Conservation (phyloP, 2,329 filamentous ascomycete genomes). For the Aspergillus brasiliensis region DNA sequence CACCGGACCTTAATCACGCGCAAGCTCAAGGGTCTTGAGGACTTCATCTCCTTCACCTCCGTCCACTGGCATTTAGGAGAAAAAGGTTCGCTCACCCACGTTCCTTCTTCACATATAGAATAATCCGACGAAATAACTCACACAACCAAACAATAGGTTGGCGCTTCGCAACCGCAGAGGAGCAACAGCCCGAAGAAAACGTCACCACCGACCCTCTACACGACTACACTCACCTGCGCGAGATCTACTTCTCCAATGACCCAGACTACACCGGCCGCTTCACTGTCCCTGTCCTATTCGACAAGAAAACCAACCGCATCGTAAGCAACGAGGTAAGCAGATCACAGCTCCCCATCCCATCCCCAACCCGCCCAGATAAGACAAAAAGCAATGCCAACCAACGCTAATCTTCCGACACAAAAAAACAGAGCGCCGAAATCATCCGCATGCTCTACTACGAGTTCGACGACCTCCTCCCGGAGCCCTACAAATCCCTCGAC, state of each 20-base stretch:
- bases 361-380: too few relatives aligned
- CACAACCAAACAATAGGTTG: constrained; percentile 58
- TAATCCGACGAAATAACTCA: not conserved
- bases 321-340: constrained; percentile 79
- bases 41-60: constrained; percentile 75
- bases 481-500: constrained; percentile 61
- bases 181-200: constrained; percentile 59
- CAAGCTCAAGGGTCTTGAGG: constrained; percentile 87
- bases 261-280: constrained; percentile 75
- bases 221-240: constrained; percentile 70
- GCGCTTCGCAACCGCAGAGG: constrained; percentile 74
- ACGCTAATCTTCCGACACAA: not conserved
- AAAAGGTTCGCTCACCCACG: constrained; percentile 53
- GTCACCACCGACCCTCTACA: constrained; percentile 60
- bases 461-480: constrained; percentile 72
- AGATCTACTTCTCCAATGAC: constrained; percentile 78
- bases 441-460: constrained; percentile 83
- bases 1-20: constrained; percentile 84
- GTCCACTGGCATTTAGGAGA: constrained; percentile 89
- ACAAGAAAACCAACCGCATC: constrained; percentile 69
- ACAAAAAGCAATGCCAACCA: not conserved
- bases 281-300: constrained; percentile 82
- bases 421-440: constrained; percentile 69
- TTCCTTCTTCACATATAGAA: not conserved
- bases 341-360: not conserved